Evolutionary conservation across 73 alveolate species (phyloP).

Genomic region (Paramecium primaurelia): DNA sequence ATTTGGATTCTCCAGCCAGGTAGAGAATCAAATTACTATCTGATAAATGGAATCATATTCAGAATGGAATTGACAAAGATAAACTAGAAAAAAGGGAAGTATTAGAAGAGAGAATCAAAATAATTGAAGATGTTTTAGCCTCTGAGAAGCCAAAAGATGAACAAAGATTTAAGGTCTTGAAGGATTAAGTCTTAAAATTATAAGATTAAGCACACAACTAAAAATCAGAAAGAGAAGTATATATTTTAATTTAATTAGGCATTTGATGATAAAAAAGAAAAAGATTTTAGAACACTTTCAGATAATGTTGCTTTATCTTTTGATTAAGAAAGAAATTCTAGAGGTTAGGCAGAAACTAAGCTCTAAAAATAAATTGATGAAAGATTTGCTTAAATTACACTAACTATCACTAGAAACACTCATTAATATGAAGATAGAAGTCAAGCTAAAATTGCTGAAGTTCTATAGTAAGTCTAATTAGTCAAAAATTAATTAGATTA

Average conservation of each 20-base stretch:
- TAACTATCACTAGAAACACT: constrained; percentile 38
- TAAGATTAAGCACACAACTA: neutral
- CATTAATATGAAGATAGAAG: constrained; percentile 51
- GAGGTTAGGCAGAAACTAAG: constrained; percentile 6
- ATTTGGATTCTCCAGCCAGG: constrained; percentile 40
- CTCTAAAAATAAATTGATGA: constrained; percentile 11
- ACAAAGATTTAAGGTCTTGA: constrained; percentile 43
- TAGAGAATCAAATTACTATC: constrained; percentile 38
- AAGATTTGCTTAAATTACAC: constrained; percentile 47
- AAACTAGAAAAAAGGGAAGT: constrained; percentile 44
- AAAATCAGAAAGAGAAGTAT: constrained; percentile 42
- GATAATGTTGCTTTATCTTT: constrained; percentile 20
- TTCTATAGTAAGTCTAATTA: neutral
- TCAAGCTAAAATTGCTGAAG: constrained; percentile 43
- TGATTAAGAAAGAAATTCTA: neutral
- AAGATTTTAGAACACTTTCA: constrained; percentile 35
- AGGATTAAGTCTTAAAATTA: constrained; percentile 28
- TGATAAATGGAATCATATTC: constrained; percentile 46
- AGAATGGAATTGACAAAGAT: constrained; percentile 46
- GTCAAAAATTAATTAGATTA: constrained; percentile 35
- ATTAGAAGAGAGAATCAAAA: constrained; percentile 42
- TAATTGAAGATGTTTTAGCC: constrained; percentile 38
- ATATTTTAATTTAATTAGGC: neutral
- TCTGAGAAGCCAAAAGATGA: constrained; percentile 43
- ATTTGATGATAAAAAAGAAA: constrained; percentile 44